Evolutionary conservation across 2,329 filamentous ascomycete genomes (phyloP).

Genomic region (Colletotrichum paranaense): DNA sequence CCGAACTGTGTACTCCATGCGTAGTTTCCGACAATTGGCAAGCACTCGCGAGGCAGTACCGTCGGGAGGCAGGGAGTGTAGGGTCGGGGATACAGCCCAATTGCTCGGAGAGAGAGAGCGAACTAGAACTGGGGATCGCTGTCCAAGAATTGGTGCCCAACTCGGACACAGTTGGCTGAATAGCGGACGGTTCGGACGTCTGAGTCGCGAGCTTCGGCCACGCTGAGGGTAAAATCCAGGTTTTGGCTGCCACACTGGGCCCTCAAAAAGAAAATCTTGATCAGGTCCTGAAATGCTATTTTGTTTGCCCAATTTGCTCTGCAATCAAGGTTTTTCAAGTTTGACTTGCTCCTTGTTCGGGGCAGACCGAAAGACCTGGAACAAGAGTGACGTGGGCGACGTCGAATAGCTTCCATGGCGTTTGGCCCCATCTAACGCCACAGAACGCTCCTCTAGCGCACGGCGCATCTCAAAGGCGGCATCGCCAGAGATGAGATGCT

Average conservation of each 20-base stretch:
- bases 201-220: conserved; percentile 23
- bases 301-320: conserved; percentile 1
- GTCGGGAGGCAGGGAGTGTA: background rate
- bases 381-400: conserved; percentile 24
- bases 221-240: conserved; percentile 5
- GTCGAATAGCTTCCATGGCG: conserved; percentile 12
- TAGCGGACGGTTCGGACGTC: conserved; percentile 27
- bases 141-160: conserved; percentile 31
- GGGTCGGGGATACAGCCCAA: background rate
- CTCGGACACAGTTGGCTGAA: conserved; percentile 22
- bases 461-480: background rate
- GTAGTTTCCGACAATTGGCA: background rate
- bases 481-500: conserved; percentile 1
- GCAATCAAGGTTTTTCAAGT: background rate
- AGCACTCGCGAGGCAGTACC: background rate
- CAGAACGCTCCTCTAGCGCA: conserved; percentile 4
- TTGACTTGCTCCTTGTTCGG: background rate
- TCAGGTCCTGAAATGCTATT: conserved; percentile 4
- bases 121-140: conserved; percentile 20
- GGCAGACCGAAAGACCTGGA: background rate
- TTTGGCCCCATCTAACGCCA: conserved; percentile 11
- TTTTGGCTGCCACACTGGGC: background rate
- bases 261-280: background rate
- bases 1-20: no score
- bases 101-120: background rate